These are phyloP conservation scores for Lasiodiplodia hormozganensis DNA, from an alignment of 2,329 filamentous ascomycete species.

Conservation along the genomic window DNA sequence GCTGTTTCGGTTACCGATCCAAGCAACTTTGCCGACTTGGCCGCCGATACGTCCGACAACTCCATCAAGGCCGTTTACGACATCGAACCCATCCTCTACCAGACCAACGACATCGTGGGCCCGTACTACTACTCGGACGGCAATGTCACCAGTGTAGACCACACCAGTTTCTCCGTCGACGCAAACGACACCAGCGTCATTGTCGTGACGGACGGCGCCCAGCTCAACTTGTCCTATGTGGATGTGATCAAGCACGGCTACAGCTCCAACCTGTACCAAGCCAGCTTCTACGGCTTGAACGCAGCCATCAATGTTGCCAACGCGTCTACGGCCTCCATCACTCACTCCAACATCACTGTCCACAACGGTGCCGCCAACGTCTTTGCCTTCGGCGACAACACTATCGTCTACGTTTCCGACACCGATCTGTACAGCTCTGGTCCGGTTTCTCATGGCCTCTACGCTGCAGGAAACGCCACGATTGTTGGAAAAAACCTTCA, in stretches of 20 bases:
- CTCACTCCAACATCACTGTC: constrained; percentile 41
- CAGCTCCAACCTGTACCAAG: constrained; percentile 37
- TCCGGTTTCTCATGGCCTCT: constrained; percentile 42
- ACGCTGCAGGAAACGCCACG: constrained; percentile 44
- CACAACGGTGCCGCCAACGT: constrained; percentile 46
- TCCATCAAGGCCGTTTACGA: constrained; percentile 23
- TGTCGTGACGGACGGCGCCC: not conserved
- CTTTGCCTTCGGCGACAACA: constrained; percentile 41
- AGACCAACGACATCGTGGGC: constrained; percentile 10
- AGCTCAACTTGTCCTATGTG: constrained; percentile 11
- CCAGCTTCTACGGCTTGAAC: constrained; percentile 34
- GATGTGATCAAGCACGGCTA: constrained; percentile 41
- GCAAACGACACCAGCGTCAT: constrained; percentile 18
- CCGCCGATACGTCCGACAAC: constrained; percentile 12
- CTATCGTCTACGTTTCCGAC: constrained; percentile 37
- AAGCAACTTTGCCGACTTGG: constrained; percentile 1
- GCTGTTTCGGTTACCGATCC: not conserved
- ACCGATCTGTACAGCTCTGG: constrained; percentile 43
- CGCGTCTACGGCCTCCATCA: constrained; percentile 36
- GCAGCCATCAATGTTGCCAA: constrained; percentile 32
- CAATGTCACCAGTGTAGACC: not conserved
- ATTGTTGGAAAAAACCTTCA: constrained; percentile 36
- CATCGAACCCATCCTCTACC: constrained; percentile 18
- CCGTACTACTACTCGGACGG: constrained; percentile 3
- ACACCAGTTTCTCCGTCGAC: constrained; percentile 1